Evolutionary conservation across 176 grass and related monocot species (phyloP).

Genomic region (Eragrostis curvula): DNA sequence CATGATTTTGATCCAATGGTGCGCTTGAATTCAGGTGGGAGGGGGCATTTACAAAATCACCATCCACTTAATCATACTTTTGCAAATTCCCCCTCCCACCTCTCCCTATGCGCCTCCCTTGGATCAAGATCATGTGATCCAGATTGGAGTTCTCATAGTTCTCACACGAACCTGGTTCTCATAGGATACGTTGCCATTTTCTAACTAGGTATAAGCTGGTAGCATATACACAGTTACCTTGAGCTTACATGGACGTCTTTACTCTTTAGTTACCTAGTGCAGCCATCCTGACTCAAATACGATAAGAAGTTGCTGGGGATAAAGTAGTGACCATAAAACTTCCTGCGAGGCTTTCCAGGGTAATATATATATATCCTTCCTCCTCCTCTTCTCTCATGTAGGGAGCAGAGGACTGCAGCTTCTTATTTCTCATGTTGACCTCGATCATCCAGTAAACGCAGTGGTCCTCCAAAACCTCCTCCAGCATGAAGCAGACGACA

Average conservation of each 20-base stretch:
- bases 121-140: too few relatives aligned
- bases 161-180: too few relatives aligned
- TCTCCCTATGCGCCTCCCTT: too few relatives aligned
- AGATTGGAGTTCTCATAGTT: too few relatives aligned
- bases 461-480: neutral
- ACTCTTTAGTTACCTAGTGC: conserved; percentile 10
- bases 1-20: too few relatives aligned
- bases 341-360: neutral
- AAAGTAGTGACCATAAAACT: neutral
- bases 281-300: conserved; percentile 3
- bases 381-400: neutral
- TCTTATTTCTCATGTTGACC: neutral
- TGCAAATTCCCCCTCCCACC: too few relatives aligned
- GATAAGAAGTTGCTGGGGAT: neutral
- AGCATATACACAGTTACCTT: too few relatives aligned
- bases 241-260: neutral
- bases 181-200: too few relatives aligned
- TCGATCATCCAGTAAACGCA: conserved; percentile 11
- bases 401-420: neutral
- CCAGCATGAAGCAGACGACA: neutral
- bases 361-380: neutral
- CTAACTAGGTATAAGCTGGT: too few relatives aligned
- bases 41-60: too few relatives aligned
- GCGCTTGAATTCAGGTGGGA: too few relatives aligned
- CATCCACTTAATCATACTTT: too few relatives aligned